Evolutionary conservation across 148 eudicot species (phyloP).

Genomic region (Cornus suecica): DNA sequence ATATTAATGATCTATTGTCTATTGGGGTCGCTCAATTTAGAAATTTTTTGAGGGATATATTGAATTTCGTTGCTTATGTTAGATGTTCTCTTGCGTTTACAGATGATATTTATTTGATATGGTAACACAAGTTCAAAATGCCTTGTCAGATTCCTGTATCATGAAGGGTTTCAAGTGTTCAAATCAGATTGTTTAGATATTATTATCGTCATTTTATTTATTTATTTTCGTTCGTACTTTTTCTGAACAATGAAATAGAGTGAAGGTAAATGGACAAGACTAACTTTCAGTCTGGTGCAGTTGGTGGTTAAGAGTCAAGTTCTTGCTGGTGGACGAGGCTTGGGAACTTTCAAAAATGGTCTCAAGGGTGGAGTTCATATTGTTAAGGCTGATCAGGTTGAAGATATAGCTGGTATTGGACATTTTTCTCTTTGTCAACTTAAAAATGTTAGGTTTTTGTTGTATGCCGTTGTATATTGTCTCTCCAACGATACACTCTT

Average conservation of each 20-base stretch:
- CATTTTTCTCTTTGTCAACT: slow-evolving; percentile 1
- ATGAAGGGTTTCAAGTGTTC: too few relatives aligned
- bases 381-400: slow-evolving; percentile 74
- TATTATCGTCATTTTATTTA: not conserved
- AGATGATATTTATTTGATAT: not conserved
- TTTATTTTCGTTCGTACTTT: not conserved
- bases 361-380: slow-evolving; percentile 92
- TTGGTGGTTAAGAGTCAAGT: slow-evolving; percentile 97
- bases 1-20: not conserved
- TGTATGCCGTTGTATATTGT: not conserved
- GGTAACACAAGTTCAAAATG: too few relatives aligned
- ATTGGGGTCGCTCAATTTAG: not conserved
- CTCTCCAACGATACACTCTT: not conserved
- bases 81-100: not conserved
- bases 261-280: slow-evolving; percentile 1
- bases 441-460: not conserved
- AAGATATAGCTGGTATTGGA: slow-evolving; percentile 68
- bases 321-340: slow-evolving; percentile 96
- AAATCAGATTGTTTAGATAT: too few relatives aligned
- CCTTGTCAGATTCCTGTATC: too few relatives aligned
- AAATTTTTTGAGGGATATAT: not conserved
- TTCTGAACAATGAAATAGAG: not conserved
- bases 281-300: slow-evolving; percentile 35
- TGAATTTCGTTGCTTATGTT: not conserved
- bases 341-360: slow-evolving; percentile 91